Evolutionary conservation across 1,284 basidiomycete genomes (phyloP).

Genomic region (Rhodotorula sp.): DNA sequence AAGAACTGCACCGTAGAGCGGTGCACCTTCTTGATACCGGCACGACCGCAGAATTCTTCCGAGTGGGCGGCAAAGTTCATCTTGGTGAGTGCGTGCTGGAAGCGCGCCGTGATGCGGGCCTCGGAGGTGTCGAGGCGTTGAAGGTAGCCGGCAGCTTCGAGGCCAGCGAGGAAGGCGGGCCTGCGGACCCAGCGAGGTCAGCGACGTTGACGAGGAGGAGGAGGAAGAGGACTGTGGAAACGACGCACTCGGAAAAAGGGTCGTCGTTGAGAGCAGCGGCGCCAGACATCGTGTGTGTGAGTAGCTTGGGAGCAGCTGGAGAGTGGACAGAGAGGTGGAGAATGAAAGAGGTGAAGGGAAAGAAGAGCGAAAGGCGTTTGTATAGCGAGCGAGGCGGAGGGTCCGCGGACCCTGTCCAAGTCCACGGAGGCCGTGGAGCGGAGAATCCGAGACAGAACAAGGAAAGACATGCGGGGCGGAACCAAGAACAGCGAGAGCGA

Average conservation of each 20-base stretch:
- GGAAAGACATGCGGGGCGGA: too few species aligned
- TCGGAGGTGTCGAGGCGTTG: slow-evolving; percentile 36
- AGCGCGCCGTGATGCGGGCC: slow-evolving; percentile 34
- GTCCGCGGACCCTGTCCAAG: too few species aligned
- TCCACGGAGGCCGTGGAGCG: background rate
- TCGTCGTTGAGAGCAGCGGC: slow-evolving; percentile 5
- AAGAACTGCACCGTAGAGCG: slow-evolving; percentile 39
- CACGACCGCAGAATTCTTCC: slow-evolving; percentile 32
- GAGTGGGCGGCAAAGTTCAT: slow-evolving; percentile 32
- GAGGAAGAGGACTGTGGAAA: background rate
- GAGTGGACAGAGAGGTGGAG: background rate
- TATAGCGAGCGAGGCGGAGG: too few species aligned
- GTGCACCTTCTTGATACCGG: slow-evolving; percentile 33
- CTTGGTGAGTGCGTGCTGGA: slow-evolving; percentile 36
- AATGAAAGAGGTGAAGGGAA: background rate
- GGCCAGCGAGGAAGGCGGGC: slow-evolving; percentile 26
- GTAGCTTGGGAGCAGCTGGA: too few species aligned
- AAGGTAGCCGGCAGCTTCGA: slow-evolving; percentile 36
- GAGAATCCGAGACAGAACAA: background rate
- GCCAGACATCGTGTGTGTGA: background rate
- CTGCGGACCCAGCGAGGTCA: background rate
- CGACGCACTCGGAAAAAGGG: slow-evolving; percentile 14
- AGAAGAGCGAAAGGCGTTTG: background rate
- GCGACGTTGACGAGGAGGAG: background rate
- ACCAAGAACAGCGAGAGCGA: too few species aligned